A percentile compares a stretch with the other conserved stretches of the same genome.
phyloP scores from a whole-genome alignment of 2,329 filamentous ascomycete genomes.

The Aspergillus sp. region DNA sequence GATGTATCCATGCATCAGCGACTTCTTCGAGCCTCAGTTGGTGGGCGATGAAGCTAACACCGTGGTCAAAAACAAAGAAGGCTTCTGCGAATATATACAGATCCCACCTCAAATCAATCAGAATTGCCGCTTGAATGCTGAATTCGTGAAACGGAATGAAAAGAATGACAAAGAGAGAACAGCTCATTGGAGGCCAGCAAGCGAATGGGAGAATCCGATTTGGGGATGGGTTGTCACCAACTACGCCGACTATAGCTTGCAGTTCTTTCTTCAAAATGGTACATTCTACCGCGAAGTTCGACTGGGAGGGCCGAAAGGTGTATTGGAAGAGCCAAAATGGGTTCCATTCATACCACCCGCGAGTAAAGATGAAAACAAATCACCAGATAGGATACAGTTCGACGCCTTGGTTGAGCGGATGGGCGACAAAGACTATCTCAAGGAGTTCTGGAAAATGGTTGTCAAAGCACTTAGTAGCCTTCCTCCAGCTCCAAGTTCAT shows the following conservation, averaged over 20 bases:
- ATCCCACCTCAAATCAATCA: constrained; percentile 20
- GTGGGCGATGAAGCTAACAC: constrained; percentile 1
- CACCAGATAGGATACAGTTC: constrained; percentile 7
- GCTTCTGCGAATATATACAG: constrained; percentile 4
- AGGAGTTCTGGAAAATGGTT: constrained; percentile 11
- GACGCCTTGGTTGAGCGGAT: constrained; percentile 5
- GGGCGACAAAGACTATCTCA: constrained; percentile 9
- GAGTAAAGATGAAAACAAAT: background rate
- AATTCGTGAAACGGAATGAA: constrained; percentile 10
- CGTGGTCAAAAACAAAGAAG: background rate
- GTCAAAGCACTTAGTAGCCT: constrained; percentile 4
- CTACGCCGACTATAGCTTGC: constrained; percentile 19
- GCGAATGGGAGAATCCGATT: constrained; percentile 19
- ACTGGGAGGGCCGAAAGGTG: constrained; percentile 8
- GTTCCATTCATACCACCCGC: constrained; percentile 12
- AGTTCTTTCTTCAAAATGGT: constrained; percentile 23
- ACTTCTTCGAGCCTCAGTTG: constrained; percentile 6
- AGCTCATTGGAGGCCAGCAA: constrained; percentile 8
- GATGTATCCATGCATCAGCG: constrained; percentile 15
- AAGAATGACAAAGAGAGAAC: background rate
- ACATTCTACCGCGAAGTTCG: constrained; percentile 23
- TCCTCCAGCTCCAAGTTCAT: constrained; percentile 12
- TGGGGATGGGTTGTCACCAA: constrained; percentile 25
- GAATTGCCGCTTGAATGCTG: constrained; percentile 14
- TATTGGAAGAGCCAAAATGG: constrained; percentile 7